Conservation (phyloP, 176 grass and related monocot species). For the Oryza glumipatula region DNA sequence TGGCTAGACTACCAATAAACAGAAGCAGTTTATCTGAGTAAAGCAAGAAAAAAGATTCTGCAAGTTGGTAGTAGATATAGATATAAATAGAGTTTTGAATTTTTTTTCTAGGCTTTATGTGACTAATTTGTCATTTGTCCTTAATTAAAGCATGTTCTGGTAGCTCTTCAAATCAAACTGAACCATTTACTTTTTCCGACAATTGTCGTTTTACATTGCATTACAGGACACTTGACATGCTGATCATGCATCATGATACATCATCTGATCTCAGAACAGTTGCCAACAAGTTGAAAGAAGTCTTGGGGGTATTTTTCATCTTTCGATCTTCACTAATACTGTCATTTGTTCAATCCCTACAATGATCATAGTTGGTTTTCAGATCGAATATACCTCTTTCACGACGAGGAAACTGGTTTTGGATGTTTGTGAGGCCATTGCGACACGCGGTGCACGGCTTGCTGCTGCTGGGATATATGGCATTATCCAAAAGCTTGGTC, state of each 20-base stretch:
- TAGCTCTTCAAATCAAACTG: not conserved
- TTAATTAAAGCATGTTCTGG: not conserved
- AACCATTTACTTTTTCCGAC: not conserved
- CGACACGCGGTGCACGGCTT: constrained; percentile 44
- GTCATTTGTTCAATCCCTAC: not conserved
- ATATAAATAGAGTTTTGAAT: too few relatives aligned
- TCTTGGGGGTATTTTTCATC: constrained; percentile 44
- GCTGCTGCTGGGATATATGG: constrained; percentile 53
- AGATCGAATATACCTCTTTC: constrained; percentile 43
- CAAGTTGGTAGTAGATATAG: too few relatives aligned
- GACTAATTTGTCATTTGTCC: not conserved
- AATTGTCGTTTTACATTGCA: not conserved
- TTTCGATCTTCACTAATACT: not conserved
- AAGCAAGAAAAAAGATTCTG: too few relatives aligned
- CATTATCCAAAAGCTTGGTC: constrained; percentile 52
- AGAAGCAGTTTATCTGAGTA: too few relatives aligned
- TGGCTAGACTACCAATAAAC: too few relatives aligned
- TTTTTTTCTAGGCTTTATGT: not conserved
- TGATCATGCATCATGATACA: constrained; percentile 58
- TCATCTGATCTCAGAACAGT: constrained; percentile 55
- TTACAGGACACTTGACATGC: constrained; percentile 54
- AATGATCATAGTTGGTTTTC: not conserved
- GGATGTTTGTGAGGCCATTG: constrained; percentile 46
- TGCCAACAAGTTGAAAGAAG: constrained; percentile 52
- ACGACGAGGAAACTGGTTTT: constrained; percentile 56